Percentiles rank a stretch among this genome's conserved stretches.
These are phyloP conservation scores for Galerina sulciceps DNA, from an alignment of 768 basidiomycete species.

Conservation along the genomic window DNA sequence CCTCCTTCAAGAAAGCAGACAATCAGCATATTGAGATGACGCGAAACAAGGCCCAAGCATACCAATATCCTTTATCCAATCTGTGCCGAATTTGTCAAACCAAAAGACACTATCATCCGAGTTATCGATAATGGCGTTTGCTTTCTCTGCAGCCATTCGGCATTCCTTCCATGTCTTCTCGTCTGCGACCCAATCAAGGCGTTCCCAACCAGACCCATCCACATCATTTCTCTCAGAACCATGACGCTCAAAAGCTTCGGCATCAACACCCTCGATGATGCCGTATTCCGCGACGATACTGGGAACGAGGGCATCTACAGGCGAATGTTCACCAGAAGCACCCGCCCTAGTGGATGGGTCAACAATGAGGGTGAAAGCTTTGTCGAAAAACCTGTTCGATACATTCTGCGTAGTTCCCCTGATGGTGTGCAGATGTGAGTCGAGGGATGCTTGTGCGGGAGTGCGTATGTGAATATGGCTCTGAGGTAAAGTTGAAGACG, in stretches of 20 bases:
- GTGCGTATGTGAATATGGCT: constrained; percentile 32
- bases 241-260: constrained; percentile 38
- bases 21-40: background rate
- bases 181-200: constrained; percentile 79
- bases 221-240: constrained; percentile 11
- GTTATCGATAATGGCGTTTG: constrained; percentile 63
- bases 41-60: constrained; percentile 23
- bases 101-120: constrained; percentile 86
- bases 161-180: constrained; percentile 60
- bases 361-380: constrained; percentile 79
- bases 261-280: constrained; percentile 68
- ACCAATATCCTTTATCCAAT: constrained; percentile 86
- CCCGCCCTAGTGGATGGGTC: constrained; percentile 87
- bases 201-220: constrained; percentile 49
- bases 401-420: constrained; percentile 65
- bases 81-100: constrained; percentile 81
- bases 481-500: constrained; percentile 15
- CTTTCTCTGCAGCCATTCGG: constrained; percentile 57
- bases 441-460: constrained; percentile 45
- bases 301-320: constrained; percentile 88
- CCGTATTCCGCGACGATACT: constrained; percentile 87
- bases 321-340: constrained; percentile 89
- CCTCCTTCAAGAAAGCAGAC: constrained; percentile 5
- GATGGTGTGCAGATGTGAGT: constrained; percentile 77
- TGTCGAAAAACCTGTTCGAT: constrained; percentile 90